Evolutionary conservation across 345 rosid species (phyloP), one percentile per base, ranked within the genome.

Genomic region (Acer saccharum): DNA sequence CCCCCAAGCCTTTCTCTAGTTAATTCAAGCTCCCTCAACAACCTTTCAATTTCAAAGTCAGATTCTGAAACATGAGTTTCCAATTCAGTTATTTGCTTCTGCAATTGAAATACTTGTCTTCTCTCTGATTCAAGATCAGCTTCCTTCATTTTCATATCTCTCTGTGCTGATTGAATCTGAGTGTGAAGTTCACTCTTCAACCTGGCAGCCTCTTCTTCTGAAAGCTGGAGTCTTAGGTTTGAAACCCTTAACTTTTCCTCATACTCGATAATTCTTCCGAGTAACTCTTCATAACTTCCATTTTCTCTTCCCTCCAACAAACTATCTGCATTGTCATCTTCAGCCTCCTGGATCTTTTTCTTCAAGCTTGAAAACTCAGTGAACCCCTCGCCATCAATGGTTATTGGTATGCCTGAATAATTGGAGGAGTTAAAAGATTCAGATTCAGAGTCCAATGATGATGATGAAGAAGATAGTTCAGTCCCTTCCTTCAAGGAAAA

Each of bases 381-480:
- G 10, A 74, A 73, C 65, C 52, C 83, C 44, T 78, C 77, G 65
- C 77, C 84, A 46, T 79, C 83, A 74, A 74, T 65, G 64, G 65
- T 58, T 50, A 82, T 77, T 10, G 81, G 74, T 16, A 89, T 75
- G 76, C 71, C 79, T 23, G 85, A 65, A 57, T 77, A 86, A 68
- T 85, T 77, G 52, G 94, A 87, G 57, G 93, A 82, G 73, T 81
- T 82, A 82, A 82, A 88, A 41, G 90, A 88, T 61, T 93, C 99
- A 1, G 96, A 78, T 75, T 91, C 98, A 5, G 97, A 92, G 80
- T 92, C 97, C 2, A 90, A 88, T 65, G 91, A 88, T 18, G 83
- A 81, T 12, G 91, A 74, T 32, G 63, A 65, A 10, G 62, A 87
- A 60, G 93, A 93, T 43, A 94, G 84, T 52, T 86, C 94, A 29